Conservation (phyloP, 2,329 filamentous ascomycete genomes). For the Cadophora malorum region DNA sequence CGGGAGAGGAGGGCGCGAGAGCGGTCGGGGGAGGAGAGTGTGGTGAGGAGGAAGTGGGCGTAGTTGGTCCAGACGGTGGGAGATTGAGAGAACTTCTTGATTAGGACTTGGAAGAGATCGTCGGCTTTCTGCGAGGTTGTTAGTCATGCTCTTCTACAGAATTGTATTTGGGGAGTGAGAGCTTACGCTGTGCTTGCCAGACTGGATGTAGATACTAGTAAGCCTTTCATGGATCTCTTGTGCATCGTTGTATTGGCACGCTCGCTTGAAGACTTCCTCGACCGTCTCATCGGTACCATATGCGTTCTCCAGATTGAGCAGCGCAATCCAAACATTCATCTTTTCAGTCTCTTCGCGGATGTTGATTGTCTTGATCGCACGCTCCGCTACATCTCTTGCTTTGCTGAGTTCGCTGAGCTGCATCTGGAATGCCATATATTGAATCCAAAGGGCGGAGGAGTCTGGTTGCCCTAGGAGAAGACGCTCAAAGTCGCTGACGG, state of each 20-base stretch:
- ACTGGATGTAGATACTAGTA: slow-evolving; percentile 93
- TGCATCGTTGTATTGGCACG: slow-evolving; percentile 91
- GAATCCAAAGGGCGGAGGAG: slow-evolving; percentile 91
- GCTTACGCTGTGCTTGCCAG: slow-evolving; percentile 81
- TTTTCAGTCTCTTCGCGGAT: slow-evolving; percentile 92
- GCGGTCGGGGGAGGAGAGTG: slow-evolving; percentile 70
- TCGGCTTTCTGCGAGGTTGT: slow-evolving; percentile 75
- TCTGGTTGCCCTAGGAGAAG: slow-evolving; percentile 91
- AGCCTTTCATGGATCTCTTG: slow-evolving; percentile 89
- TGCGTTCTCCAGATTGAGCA: slow-evolving; percentile 91
- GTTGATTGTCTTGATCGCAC: slow-evolving; percentile 89
- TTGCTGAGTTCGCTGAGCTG: slow-evolving; percentile 88
- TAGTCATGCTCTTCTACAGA: slow-evolving; percentile 30
- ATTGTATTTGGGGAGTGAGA: not conserved
- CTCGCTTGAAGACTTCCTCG: slow-evolving; percentile 87
- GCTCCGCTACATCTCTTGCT: slow-evolving; percentile 87
- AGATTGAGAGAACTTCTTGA: slow-evolving; percentile 84
- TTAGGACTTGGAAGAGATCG: slow-evolving; percentile 81
- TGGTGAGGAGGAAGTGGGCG: slow-evolving; percentile 87
- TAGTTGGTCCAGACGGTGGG: slow-evolving; percentile 93
- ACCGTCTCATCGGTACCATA: slow-evolving; percentile 85
- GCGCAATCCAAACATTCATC: slow-evolving; percentile 92
- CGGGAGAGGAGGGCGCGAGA: slow-evolving; percentile 80
- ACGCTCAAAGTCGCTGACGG: slow-evolving; percentile 90
- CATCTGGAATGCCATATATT: slow-evolving; percentile 99